A percentile compares a stretch with the other conserved stretches of the same genome.
Conservation (phyloP, 75 land plant genomes). For the Cunninghamia lanceolata region DNA sequence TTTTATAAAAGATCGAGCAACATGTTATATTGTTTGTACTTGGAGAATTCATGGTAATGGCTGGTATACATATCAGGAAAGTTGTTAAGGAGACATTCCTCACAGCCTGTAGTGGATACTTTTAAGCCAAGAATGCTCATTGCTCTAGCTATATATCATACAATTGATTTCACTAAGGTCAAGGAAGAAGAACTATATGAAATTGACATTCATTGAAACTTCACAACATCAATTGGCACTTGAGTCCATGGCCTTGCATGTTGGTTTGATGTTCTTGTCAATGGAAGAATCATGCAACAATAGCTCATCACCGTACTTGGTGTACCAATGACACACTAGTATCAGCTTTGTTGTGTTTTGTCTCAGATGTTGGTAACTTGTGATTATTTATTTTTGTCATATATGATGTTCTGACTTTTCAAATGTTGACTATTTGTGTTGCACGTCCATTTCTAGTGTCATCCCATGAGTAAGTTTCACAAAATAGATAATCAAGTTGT, state of each 20-base stretch:
- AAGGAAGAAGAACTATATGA: constrained; percentile 34
- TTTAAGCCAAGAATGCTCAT: constrained; percentile 95
- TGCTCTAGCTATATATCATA: constrained; percentile 65
- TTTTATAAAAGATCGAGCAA: too few species aligned
- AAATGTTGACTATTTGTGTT: too few species aligned
- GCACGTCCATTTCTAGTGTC: too few species aligned
- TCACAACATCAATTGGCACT: constrained; percentile 61
- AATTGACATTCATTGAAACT: constrained; percentile 68
- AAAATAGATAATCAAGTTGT: too few species aligned
- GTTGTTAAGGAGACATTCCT: too few species aligned
- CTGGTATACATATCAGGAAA: too few species aligned
- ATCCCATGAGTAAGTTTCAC: too few species aligned
- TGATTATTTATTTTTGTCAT: too few species aligned
- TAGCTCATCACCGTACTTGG: constrained; percentile 97
- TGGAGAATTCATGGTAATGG: too few species aligned
- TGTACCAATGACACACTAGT: constrained; percentile 96
- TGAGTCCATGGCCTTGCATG: constrained; percentile 92
- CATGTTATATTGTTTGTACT: too few species aligned
- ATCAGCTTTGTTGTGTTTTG: constrained; percentile 92
- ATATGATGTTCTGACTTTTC: too few species aligned
- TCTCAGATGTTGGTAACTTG: too few species aligned
- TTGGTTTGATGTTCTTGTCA: constrained; percentile 93
- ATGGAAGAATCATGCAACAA: constrained; percentile 73
- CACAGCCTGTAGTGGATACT: constrained; percentile 97
- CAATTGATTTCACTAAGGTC: constrained; percentile 59